Percentiles rank a stretch among this genome's conserved stretches.
These are phyloP conservation scores for Xylona heveae DNA, from an alignment of 495 filamentous ascomycete genomes.

Conservation along the genomic window DNA sequence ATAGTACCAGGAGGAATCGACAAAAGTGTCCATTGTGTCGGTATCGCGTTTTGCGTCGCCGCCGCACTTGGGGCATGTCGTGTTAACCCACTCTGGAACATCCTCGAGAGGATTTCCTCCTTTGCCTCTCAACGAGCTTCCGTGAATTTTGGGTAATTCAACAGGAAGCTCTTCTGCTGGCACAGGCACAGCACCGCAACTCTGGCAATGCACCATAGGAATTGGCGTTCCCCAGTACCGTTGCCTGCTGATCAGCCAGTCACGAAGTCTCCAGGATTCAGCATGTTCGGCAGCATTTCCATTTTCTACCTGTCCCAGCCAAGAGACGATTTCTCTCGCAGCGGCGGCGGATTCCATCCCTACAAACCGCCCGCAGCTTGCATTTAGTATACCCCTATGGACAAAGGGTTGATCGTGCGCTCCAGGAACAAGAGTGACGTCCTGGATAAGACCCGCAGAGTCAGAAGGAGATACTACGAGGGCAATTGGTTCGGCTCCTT, in stretches of 20 bases:
- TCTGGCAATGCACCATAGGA: constrained; percentile 63
- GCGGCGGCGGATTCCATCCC: constrained; percentile 40
- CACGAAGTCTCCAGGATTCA: constrained; percentile 56
- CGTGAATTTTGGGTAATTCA: constrained; percentile 44
- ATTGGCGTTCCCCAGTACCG: constrained; percentile 85
- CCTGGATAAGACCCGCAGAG: constrained; percentile 8
- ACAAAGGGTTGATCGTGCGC: constrained; percentile 26
- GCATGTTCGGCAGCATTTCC: constrained; percentile 31
- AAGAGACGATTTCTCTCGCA: constrained; percentile 32
- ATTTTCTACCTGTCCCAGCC: constrained; percentile 23
- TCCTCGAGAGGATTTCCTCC: constrained; percentile 58
- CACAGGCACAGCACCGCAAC: constrained; percentile 62
- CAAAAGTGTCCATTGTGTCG: constrained; percentile 91
- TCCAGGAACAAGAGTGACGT: too few relatives aligned
- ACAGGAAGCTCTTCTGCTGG: constrained; percentile 59
- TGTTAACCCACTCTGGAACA: constrained; percentile 51
- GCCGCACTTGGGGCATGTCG: constrained; percentile 50
- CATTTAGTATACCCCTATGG: constrained; percentile 23
- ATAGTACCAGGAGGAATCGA: constrained; percentile 86
- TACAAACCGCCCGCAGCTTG: constrained; percentile 22
- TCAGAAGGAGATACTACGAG: constrained; percentile 30
- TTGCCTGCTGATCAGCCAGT: constrained; percentile 79
- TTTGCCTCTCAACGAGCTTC: constrained; percentile 44
- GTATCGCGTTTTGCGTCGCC: constrained; percentile 59
- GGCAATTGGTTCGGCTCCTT: constrained; percentile 24